Percentiles rank a stretch among this genome's conserved stretches.
phyloP scores from a whole-genome alignment of 2,329 filamentous ascomycete genomes.

The Tolypocladium sp. region DNA sequence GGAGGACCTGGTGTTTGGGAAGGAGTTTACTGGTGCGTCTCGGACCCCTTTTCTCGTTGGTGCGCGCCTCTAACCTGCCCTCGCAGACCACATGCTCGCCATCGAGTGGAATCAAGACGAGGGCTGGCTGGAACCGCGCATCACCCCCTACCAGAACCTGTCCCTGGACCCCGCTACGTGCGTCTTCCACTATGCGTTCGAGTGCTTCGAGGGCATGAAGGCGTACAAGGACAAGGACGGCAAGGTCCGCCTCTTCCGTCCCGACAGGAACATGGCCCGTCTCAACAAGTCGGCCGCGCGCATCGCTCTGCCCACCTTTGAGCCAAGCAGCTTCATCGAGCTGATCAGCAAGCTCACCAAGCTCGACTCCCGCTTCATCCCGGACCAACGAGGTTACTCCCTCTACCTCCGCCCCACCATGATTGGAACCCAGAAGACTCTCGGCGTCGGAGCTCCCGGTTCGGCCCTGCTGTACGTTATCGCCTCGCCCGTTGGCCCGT shows the following conservation, averaged over 20 bases:
- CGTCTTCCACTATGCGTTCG: conserved; percentile 97
- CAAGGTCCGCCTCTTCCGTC: conserved; percentile 79
- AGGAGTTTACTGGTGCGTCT: conserved; percentile 69
- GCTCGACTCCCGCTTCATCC: conserved; percentile 84
- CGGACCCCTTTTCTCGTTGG: neutral
- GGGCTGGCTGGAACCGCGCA: conserved; percentile 77
- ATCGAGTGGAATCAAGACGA: conserved; percentile 82
- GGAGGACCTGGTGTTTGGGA: conserved; percentile 81
- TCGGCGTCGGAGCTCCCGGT: conserved; percentile 86
- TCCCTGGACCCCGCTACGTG: conserved; percentile 92
- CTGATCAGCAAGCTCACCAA: conserved; percentile 73
- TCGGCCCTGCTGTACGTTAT: conserved; percentile 92
- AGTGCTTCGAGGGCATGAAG: conserved; percentile 99
- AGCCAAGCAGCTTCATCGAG: conserved; percentile 63
- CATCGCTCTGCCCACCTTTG: conserved; percentile 87
- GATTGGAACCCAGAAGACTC: conserved; percentile 91
- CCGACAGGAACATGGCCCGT: conserved; percentile 91
- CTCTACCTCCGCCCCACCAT: conserved; percentile 93
- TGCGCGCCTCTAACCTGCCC: neutral
- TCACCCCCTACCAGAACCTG: conserved; percentile 93
- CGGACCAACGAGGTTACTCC: conserved; percentile 77
- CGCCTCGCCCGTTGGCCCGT: conserved; percentile 90
- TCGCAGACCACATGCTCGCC: conserved; percentile 86
- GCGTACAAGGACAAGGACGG: conserved; percentile 85
- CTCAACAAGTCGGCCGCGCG: conserved; percentile 86